phyloP scores from a whole-genome alignment of 306 rosid genomes.

The Casuarina cunninghamiana region DNA sequence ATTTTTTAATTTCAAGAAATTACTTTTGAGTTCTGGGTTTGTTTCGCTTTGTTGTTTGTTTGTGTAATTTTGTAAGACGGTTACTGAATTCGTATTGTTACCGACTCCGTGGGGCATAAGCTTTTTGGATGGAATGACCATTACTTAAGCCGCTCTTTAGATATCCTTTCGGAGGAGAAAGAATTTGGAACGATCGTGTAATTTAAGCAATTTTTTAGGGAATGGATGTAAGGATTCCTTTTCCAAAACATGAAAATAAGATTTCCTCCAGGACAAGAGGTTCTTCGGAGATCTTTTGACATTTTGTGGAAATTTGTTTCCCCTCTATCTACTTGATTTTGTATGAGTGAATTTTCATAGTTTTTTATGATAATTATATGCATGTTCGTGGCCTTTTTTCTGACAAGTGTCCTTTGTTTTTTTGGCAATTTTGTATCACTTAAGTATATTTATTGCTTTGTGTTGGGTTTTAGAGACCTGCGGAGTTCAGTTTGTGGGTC shows the following conservation, averaged over 20 bases:
- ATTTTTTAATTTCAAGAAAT: too few species aligned
- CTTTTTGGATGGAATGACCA: neutral
- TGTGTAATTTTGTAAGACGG: neutral
- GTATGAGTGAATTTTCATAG: neutral
- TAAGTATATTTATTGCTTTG: too few species aligned
- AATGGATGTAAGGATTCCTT: too few species aligned
- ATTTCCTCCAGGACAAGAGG: too few species aligned
- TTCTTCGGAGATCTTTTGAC: neutral
- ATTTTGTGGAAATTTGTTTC: neutral
- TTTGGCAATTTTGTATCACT: neutral
- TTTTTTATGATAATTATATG: neutral
- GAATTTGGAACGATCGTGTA: neutral
- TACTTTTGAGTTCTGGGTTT: neutral
- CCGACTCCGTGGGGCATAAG: neutral
- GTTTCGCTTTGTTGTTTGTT: neutral
- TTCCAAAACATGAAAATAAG: too few species aligned
- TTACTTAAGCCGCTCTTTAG: neutral
- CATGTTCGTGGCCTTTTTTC: neutral
- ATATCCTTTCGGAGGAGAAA: neutral
- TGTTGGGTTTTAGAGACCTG: neutral
- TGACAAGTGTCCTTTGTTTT: neutral
- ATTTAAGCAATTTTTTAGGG: neutral
- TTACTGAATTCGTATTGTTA: neutral
- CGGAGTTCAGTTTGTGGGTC: slow-evolving; percentile 10
- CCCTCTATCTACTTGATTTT: neutral